phyloP scores from a whole-genome alignment of 768 basidiomycete species.

The Kwoniella bestiolae region DNA sequence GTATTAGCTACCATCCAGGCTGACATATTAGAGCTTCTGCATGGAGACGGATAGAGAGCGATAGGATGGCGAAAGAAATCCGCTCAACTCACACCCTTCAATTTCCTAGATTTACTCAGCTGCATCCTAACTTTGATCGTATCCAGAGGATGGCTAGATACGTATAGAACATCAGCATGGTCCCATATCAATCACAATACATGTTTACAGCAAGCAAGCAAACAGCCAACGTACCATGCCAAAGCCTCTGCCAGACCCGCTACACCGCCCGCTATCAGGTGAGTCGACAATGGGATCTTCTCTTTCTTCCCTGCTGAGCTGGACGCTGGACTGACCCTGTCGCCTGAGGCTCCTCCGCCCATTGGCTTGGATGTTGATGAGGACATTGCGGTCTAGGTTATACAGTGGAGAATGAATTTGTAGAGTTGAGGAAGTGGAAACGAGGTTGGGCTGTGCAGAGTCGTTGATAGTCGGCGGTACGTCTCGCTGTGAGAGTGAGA shows the following conservation, averaged over 20 bases:
- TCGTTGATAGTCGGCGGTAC: too few species aligned
- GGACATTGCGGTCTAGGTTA: constrained; percentile 36
- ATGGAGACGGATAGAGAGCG: too few species aligned
- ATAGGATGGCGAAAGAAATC: not conserved
- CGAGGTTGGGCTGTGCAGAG: not conserved
- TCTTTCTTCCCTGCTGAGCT: constrained; percentile 43
- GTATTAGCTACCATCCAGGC: not conserved
- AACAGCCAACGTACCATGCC: constrained; percentile 51
- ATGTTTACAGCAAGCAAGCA: too few species aligned
- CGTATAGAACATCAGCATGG: not conserved
- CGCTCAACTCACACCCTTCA: constrained; percentile 73
- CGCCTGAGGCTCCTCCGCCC: constrained; percentile 47
- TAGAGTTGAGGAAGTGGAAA: not conserved
- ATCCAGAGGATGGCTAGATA: constrained; percentile 84
- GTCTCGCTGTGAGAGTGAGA: too few species aligned
- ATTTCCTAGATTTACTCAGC: constrained; percentile 76
- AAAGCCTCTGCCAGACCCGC: constrained; percentile 93
- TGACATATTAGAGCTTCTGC: too few species aligned
- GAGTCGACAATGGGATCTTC: constrained; percentile 61
- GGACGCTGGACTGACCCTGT: constrained; percentile 26
- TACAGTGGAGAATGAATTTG: not conserved
- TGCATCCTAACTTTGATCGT: constrained; percentile 99
- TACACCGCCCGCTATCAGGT: constrained; percentile 91
- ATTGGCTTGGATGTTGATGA: constrained; percentile 42
- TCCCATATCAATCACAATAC: not conserved